Conservation (phyloP, 352 stramenopile species). For the Phytophthora megakarya region DNA sequence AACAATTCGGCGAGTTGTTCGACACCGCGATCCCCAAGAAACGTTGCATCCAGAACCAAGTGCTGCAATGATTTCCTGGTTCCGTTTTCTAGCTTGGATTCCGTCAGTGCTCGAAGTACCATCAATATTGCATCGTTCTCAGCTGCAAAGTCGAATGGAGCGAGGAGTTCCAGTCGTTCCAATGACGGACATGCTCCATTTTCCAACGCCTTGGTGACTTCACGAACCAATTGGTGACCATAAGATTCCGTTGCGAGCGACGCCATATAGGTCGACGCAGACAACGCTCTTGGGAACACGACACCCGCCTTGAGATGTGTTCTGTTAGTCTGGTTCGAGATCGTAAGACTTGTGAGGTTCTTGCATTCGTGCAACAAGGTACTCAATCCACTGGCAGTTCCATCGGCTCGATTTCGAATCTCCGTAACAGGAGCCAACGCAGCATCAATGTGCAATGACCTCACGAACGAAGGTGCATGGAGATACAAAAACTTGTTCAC, state of each 20-base stretch:
- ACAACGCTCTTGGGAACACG: constrained; percentile 42
- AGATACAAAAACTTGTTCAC: constrained; percentile 61
- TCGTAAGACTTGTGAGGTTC: constrained; percentile 46
- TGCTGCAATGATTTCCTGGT: constrained; percentile 21
- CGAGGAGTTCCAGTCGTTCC: constrained; percentile 43
- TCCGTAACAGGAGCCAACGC: background rate
- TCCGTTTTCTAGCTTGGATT: background rate
- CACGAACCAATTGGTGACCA: constrained; percentile 45
- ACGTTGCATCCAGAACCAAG: constrained; percentile 63
- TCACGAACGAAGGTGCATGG: constrained; percentile 52
- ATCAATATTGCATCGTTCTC: constrained; percentile 55
- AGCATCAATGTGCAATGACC: constrained; percentile 50
- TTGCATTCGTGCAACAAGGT: constrained; percentile 45
- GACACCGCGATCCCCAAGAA: constrained; percentile 58
- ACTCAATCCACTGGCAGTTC: constrained; percentile 15
- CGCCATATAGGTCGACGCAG: constrained; percentile 24
- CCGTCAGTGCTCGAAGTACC: constrained; percentile 41
- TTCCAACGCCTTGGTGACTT: constrained; percentile 44
- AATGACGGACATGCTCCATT: constrained; percentile 45
- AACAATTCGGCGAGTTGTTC: constrained; percentile 44
- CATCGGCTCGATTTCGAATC: constrained; percentile 20
- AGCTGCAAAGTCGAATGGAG: constrained; percentile 67
- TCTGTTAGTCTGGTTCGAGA: constrained; percentile 56
- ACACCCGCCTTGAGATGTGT: constrained; percentile 42
- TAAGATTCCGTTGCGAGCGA: constrained; percentile 35